Base-by-base conservation (phyloP, 805 yeast species). In the Wickerhamiella occidentalis region DNA sequence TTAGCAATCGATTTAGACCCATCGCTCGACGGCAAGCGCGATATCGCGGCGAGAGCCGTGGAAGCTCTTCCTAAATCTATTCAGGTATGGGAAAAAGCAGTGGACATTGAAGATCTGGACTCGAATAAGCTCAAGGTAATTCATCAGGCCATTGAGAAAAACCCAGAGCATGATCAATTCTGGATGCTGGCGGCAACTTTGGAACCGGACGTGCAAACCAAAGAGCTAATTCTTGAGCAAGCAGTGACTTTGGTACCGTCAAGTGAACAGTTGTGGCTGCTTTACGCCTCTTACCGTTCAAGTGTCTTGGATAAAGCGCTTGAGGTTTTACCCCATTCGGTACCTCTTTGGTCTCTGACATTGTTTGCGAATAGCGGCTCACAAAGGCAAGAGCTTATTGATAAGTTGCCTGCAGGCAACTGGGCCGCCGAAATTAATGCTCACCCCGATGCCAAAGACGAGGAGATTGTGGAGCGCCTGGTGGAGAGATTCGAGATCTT, bases 71-170 rank as follows among this genome's bases (percentile, higher is more conserved):
- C 78, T 0, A 66, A 64, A 29, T 78, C 87, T 2, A 70, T 77
- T 28, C 67, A 68, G 35, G 67, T 90, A 11, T 92, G 98, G 97
- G 52, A 76, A 2, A 75, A 74, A 52, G 94, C 94, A 0, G 61
- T 70, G 33, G 79, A 77, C 1, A 64, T 85, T 21, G 96, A 90
- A 58, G 65, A 65, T 2, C 87, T 81, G 36, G 51, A 50, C 0
- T 56, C 68, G 2, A 69, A 80, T 1, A 76, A 78, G 53, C 73
- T 73, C 45, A 67, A 77, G 51, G 71, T 85, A 0, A 63, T 85
- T 18, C 78, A 82, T 67, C 82, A 78, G 56, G 95, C 86, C 0
- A 64, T 90, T 12, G 87, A 80, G 52, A 69, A 67, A 22, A 58
- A 81, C 3, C 92, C 95, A 0, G 58, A 60, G 1, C 73, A 72